phyloP scores from a whole-genome alignment of 257 asterid species.

The Lantana camara region DNA sequence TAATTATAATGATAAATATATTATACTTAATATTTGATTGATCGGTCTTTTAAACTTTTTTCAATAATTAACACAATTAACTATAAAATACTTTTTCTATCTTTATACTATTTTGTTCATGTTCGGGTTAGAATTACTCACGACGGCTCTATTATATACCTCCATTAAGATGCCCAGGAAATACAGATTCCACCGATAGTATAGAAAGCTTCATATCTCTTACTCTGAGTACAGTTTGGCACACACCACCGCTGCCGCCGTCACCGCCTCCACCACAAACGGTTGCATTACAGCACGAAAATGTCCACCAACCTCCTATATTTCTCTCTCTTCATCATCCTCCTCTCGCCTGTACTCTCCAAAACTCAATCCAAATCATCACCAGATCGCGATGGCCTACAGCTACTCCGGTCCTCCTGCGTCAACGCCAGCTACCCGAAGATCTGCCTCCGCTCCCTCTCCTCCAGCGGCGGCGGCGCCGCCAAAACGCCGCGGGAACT shows the following conservation, averaged over 20 bases:
- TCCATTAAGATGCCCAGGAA: background rate
- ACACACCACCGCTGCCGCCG: slow-evolving; percentile 10
- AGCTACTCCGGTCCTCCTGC: slow-evolving; percentile 69
- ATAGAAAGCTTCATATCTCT: too few relatives aligned
- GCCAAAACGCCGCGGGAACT: slow-evolving; percentile 70
- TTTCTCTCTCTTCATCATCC: slow-evolving; percentile 26
- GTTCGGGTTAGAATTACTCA: too few relatives aligned
- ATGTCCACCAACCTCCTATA: background rate
- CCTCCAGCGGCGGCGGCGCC: slow-evolving; percentile 61
- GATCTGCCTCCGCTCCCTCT: slow-evolving; percentile 76
- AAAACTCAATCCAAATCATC: slow-evolving; percentile 15
- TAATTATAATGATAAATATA: too few relatives aligned
- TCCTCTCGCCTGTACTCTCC: slow-evolving; percentile 27
- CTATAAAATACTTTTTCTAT: too few relatives aligned
- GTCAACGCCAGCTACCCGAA: slow-evolving; percentile 89
- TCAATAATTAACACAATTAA: too few relatives aligned
- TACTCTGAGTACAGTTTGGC: too few relatives aligned
- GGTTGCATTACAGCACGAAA: slow-evolving; percentile 14
- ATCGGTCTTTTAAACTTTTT: too few relatives aligned
- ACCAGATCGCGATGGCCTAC: slow-evolving; percentile 37
- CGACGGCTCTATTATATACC: background rate
- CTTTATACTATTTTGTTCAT: too few relatives aligned
- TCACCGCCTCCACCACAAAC: too few relatives aligned
- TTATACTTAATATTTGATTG: too few relatives aligned
- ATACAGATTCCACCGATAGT: background rate